These are phyloP conservation scores for Diaporthe ilicicola DNA, from an alignment of 2,329 filamentous ascomycete genomes.

Conservation along the genomic window DNA sequence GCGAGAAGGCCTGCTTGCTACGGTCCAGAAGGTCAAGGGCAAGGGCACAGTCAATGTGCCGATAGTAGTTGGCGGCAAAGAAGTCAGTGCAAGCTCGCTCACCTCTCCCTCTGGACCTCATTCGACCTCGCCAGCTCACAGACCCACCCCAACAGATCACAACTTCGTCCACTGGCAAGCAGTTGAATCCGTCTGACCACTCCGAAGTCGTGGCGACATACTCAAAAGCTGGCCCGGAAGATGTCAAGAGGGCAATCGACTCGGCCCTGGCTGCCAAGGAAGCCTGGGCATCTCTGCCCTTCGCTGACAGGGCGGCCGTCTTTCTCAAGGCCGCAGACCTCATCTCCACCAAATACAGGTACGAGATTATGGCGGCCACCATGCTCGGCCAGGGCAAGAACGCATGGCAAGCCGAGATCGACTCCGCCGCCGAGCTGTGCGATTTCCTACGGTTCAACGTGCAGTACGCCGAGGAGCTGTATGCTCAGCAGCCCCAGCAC, in stretches of 20 bases:
- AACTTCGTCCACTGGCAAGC: constrained; percentile 70
- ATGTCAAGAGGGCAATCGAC: constrained; percentile 83
- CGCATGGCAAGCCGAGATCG: constrained; percentile 99
- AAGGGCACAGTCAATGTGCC: constrained; percentile 80
- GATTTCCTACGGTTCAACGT: constrained; percentile 97
- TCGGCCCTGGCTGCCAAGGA: constrained; percentile 86
- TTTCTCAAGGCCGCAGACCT: constrained; percentile 97
- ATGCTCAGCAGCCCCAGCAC: constrained; percentile 85
- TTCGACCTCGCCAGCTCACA: background rate
- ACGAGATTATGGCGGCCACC: constrained; percentile 94
- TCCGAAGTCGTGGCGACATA: constrained; percentile 80
- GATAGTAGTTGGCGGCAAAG: constrained; percentile 82
- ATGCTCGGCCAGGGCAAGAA: constrained; percentile 99
- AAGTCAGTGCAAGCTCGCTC: constrained; percentile 58
- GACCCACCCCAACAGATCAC: constrained; percentile 62
- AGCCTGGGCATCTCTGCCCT: constrained; percentile 86
- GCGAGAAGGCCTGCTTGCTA: constrained; percentile 77
- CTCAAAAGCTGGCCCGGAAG: constrained; percentile 78
- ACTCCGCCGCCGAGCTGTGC: constrained; percentile 88
- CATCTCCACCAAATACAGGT: constrained; percentile 90
- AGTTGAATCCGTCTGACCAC: constrained; percentile 87
- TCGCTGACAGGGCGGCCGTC: constrained; percentile 88
- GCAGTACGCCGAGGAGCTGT: constrained; percentile 90
- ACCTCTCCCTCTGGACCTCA: background rate
- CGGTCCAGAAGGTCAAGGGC: constrained; percentile 74